A percentile compares a stretch with the other conserved stretches of the same genome.
Evolutionary conservation across 208 protist genomes (phyloP).

Genomic region (Phytomonas francai): DNA sequence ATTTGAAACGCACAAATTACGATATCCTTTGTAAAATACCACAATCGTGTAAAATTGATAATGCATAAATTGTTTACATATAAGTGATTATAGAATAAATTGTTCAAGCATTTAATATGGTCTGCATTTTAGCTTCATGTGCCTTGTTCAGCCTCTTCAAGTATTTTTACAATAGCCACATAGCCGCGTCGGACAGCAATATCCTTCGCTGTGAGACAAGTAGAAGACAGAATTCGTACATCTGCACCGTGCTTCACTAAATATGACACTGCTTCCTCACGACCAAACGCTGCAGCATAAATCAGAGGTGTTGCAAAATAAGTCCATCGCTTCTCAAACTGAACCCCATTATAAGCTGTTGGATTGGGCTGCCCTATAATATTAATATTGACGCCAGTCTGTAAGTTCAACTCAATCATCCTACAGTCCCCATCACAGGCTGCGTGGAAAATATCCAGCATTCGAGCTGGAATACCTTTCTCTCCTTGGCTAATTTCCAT

Average conservation of each 20-base stretch:
- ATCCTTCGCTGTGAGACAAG: slow-evolving; percentile 49
- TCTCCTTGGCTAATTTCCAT: not conserved
- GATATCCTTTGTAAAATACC: slow-evolving; percentile 1
- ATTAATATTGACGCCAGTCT: slow-evolving; percentile 26
- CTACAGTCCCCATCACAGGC: slow-evolving; percentile 69
- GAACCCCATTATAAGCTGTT: slow-evolving; percentile 40
- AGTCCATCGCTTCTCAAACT: slow-evolving; percentile 66
- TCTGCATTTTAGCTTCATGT: not conserved
- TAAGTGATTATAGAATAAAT: slow-evolving; percentile 4
- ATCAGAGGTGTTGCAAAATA: slow-evolving; percentile 67
- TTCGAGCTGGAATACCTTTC: not conserved
- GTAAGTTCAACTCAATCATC: slow-evolving; percentile 25
- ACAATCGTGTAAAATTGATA: slow-evolving; percentile 12
- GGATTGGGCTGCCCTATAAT: slow-evolving; percentile 59
- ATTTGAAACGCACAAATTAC: not conserved
- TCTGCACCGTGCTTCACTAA: slow-evolving; percentile 57
- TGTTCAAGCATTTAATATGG: slow-evolving; percentile 2
- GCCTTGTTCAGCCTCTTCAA: slow-evolving; percentile 27
- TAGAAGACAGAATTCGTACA: slow-evolving; percentile 27
- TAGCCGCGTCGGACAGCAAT: slow-evolving; percentile 73
- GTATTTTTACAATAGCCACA: slow-evolving; percentile 32
- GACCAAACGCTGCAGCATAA: slow-evolving; percentile 66
- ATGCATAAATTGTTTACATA: slow-evolving; percentile 14
- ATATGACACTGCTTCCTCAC: slow-evolving; percentile 63
- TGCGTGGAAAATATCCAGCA: slow-evolving; percentile 56